phyloP scores from a whole-genome alignment of 2,329 filamentous ascomycete species.

The Juglanconis juglandina region DNA sequence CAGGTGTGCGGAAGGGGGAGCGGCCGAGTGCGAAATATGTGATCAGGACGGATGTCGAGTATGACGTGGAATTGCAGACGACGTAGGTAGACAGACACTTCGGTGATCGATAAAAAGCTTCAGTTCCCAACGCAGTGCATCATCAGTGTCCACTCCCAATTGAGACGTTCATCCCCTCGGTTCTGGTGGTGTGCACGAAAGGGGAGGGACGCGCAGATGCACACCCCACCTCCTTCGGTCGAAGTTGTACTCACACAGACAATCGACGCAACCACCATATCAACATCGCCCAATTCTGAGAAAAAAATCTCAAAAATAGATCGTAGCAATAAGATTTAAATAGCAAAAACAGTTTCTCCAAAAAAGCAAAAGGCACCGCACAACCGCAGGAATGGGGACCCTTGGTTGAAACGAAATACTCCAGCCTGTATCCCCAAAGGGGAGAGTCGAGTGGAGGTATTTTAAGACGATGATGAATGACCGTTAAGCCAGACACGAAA shows the following conservation, averaged over 20 bases:
- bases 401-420: not conserved
- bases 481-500: not conserved
- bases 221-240: too few species aligned
- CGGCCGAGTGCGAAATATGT: slow-evolving; percentile 55
- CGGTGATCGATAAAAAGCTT: not conserved
- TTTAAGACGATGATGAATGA: not conserved
- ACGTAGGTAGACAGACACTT: not conserved
- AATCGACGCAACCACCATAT: too few species aligned
- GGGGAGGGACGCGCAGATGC: too few species aligned
- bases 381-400: not conserved
- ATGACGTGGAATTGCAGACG: slow-evolving; percentile 50
- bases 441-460: not conserved
- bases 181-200: too few species aligned
- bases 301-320: not conserved
- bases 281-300: too few species aligned
- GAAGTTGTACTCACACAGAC: too few species aligned
- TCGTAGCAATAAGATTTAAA: not conserved
- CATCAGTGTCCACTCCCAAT: too few species aligned
- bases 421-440: not conserved
- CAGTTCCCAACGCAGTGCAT: too few species aligned
- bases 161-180: too few species aligned
- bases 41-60: slow-evolving; percentile 68
- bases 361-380: not conserved
- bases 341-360: not conserved
- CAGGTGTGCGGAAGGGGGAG: slow-evolving; percentile 59